Conservation (phyloP, 2,329 filamentous ascomycete species). For the Aspergillus fischeri region DNA sequence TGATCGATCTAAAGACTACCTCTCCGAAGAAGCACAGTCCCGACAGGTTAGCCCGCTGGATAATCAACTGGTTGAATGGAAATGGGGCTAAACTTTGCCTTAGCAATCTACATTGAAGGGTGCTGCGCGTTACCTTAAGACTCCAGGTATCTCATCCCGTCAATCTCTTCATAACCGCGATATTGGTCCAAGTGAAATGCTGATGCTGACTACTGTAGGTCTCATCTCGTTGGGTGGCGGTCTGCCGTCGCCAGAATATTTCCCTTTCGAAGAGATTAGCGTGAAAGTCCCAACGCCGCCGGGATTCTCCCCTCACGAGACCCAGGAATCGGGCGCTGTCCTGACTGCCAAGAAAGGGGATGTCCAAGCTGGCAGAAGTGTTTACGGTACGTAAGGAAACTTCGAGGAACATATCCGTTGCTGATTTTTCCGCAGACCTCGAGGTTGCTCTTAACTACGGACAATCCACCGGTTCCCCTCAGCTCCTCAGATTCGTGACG, state of each 20-base stretch:
- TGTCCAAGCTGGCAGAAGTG: conserved; percentile 58
- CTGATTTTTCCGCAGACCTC: conserved; percentile 59
- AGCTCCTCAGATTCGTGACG: conserved; percentile 83
- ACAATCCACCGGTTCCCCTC: conserved; percentile 78
- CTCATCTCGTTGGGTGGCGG: conserved; percentile 91
- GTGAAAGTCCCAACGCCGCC: conserved; percentile 68
- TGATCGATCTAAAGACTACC: conserved; percentile 39
- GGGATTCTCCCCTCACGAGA: conserved; percentile 67
- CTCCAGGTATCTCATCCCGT: conserved; percentile 50
- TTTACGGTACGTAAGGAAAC: conserved; percentile 32
- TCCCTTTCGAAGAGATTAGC: conserved; percentile 77
- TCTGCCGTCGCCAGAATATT: conserved; percentile 82
- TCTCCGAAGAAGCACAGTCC: conserved; percentile 60
- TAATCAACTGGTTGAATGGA: not conserved
- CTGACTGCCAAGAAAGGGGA: conserved; percentile 80
- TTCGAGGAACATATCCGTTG: not conserved
- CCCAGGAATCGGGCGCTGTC: conserved; percentile 55
- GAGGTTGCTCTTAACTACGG: conserved; percentile 90
- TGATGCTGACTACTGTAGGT: conserved; percentile 32
- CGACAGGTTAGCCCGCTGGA: conserved; percentile 32
- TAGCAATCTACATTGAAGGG: conserved; percentile 73
- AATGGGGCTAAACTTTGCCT: conserved; percentile 5
- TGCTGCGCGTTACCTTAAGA: conserved; percentile 74
- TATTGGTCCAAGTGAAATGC: not conserved
- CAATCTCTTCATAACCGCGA: not conserved